Evolutionary conservation across 1,139 yeast genomes (phyloP), one percentile per base, ranked within the genome.

Genomic region (Debaryomycetaceae sp.): DNA sequence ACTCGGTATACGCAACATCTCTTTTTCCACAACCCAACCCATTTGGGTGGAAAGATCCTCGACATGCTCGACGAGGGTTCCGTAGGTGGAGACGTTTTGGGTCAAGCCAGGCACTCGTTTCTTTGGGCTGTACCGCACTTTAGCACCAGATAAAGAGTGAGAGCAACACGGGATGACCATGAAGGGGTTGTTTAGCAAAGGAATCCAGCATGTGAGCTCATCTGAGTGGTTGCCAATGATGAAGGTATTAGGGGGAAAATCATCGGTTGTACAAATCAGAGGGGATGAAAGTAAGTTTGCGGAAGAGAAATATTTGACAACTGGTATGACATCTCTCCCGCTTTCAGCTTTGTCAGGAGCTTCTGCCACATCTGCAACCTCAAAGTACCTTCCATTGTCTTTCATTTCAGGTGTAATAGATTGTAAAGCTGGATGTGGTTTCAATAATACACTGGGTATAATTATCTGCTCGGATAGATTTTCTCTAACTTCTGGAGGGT

Each of bases 111-210:
- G 4, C 7, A 36, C 13, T 24, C 38, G 37, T 50, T 60, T 62
- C 43, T 68, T 53, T 11, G 85, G 70, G 2, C 81, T 67, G 56
- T 78, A 91, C 53, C 98, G 70, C 6, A 77, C 72, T 54, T 82
- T 83, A 22, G 82, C 81, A 3, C 98, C 99, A 9, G 84, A 78
- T 36, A 91, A 72, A 1, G 87, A 80, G 62, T 93, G 96, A 0
- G 97, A 89, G 62, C 99, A 93, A 61, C 99, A 93, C 3, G 99
- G 98, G 37, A 93, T 87, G 6, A 90, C 96, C 69, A 91, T 72
- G 59, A 89, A 93, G 3, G 97, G 97, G 52, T 75, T 80, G 0
- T 91, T 95, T 14, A 93, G 68, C 9, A 93, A 66, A 1, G 99
- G 99, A 27, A 91, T 83, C 97, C 98, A 93, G 52, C 96, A 87